phyloP scores from a whole-genome alignment of 108 stramenopile species.

The Pseudonitzschia pungens region DNA sequence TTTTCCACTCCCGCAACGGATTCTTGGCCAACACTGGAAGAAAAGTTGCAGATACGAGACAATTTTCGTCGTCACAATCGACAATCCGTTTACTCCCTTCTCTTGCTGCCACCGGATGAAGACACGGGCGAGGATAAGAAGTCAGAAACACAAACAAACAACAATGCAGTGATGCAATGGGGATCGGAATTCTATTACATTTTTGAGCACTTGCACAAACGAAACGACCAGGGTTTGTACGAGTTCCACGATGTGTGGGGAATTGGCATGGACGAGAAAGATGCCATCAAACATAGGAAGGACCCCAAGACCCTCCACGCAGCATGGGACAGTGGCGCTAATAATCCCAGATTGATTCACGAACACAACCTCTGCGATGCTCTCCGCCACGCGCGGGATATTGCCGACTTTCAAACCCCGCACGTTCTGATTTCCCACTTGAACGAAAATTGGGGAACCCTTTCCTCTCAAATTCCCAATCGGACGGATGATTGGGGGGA shows the following conservation, averaged over 20 bases:
- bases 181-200: background rate
- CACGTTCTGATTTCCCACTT: constrained; percentile 42
- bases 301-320: background rate
- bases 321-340: background rate
- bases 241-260: background rate
- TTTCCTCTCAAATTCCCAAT: constrained; percentile 34
- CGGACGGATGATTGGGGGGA: constrained; percentile 41
- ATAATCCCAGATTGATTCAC: background rate
- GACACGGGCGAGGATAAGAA: background rate
- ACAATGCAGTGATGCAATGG: background rate
- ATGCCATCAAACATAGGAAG: background rate
- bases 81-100: background rate
- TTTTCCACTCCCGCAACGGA: background rate
- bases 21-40: background rate
- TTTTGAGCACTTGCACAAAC: background rate
- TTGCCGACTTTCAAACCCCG: constrained; percentile 6
- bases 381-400: background rate
- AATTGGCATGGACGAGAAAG: background rate
- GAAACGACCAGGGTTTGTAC: background rate
- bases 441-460: constrained; percentile 55
- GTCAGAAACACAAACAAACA: background rate
- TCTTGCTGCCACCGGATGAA: background rate
- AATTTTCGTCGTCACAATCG: background rate
- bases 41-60: background rate
- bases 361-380: background rate